Base-by-base conservation (phyloP, 768 basidiomycete genomes). In the Lactifluus piperatus region DNA sequence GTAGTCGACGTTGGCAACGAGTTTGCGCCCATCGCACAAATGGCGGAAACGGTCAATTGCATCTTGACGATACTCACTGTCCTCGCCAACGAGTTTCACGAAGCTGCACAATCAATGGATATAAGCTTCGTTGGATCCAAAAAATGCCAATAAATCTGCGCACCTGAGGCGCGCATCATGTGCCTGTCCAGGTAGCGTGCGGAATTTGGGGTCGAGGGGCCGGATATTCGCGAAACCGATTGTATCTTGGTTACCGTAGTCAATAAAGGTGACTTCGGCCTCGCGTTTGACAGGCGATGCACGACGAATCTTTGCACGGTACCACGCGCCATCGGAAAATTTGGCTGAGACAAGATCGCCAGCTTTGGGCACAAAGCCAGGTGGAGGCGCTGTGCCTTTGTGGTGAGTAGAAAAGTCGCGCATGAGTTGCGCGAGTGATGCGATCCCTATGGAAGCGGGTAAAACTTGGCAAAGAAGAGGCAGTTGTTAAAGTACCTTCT, bases 1-100 rank as follows among this genome's bases (percentile, higher is more conserved):
- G 67, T 86, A 81, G 71, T 99, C 97, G 58, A 94, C 76, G 73
- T 94, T 97, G n/a, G 94, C 97, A 50, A 98, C 76, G n/a, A 98
- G 79, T 68, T 94, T 94, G 54, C 93, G 86, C n/a, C 91, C 92
- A 72, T 94, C 93, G 64, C 88, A 90, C 20, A 94, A 76, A 16
- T 79, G 71, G 26, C 86, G 83, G 84, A 97, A 97, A 51, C 90
- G 85, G 51, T 91, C 86, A 49, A 93, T 69, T 4, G 94, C 88
- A 58, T 97, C 95, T 0, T 74, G 68, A 51, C 86, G 82, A 72
- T 98, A 97, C 60, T 99, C 97, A 70, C 86, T 93, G 9, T 87
- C 84, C 9, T 82, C 74, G 18, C 83, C 82, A 20, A 85, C 83
- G 36, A 95, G 80, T 70, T 88, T 91, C 61, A 98, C 76, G 70